Evolutionary conservation across 371 early-diverging fungal genomes (phyloP).

Genomic region (Capniomyces stellatus): DNA sequence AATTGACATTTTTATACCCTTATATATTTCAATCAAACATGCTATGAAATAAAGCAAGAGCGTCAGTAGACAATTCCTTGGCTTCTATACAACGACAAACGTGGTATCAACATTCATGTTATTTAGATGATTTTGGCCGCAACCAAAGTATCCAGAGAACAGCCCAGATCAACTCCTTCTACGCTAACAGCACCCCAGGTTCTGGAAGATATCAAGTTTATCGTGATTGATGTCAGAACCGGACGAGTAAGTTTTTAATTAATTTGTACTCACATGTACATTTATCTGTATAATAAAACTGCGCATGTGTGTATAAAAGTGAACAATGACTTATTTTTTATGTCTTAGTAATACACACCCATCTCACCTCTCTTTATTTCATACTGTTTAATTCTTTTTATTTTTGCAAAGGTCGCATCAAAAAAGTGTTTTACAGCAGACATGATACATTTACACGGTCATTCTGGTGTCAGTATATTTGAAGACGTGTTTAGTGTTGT

Average conservation of each 20-base stretch:
- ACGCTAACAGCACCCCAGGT: not conserved
- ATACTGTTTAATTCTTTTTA: not conserved
- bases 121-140: not conserved
- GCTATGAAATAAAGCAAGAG: not conserved
- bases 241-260: not conserved
- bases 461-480: constrained; percentile 17
- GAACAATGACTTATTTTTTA: not conserved
- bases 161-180: not conserved
- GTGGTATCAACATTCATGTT: not conserved
- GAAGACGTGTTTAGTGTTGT: constrained; percentile 19
- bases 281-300: not conserved
- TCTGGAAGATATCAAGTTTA: constrained; percentile 1
- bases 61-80: too few species aligned
- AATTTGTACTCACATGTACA: not conserved
- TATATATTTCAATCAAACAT: not conserved
- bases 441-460: constrained; percentile 11
- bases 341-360: not conserved
- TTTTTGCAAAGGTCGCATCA: not conserved
- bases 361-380: not conserved
- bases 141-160: not conserved
- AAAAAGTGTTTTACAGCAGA: constrained; percentile 1
- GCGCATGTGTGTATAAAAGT: not conserved
- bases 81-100: not conserved
- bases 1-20: not conserved
- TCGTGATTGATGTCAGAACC: not conserved